phyloP scores from a whole-genome alignment of 805 yeast genomes.

The Grigorovia humatica region DNA sequence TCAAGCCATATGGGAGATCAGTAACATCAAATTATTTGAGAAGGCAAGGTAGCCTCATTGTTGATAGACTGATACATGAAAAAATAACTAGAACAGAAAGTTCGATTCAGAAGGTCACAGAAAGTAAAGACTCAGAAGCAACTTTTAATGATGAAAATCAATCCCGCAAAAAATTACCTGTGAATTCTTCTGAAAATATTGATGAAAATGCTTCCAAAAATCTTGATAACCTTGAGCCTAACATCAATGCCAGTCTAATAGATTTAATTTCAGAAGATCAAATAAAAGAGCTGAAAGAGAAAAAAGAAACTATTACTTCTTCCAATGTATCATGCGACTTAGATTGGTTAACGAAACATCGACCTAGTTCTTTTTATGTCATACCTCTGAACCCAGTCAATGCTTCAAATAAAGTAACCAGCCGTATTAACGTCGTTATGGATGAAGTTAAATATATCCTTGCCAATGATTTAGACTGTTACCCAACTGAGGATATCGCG shows the following conservation, averaged over 20 bases:
- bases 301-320: neutral
- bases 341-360: neutral
- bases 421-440: neutral
- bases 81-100: neutral
- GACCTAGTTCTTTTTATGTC: neutral
- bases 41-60: neutral
- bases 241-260: neutral
- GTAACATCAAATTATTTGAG: neutral
- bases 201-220: neutral
- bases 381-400: neutral
- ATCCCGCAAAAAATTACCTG: too few relatives aligned
- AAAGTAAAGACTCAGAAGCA: too few relatives aligned
- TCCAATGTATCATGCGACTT: neutral
- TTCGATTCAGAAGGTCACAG: too few relatives aligned
- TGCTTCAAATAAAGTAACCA: neutral
- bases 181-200: neutral
- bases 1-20: constrained; percentile 3
- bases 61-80: neutral
- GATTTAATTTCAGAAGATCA: neutral
- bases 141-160: too few relatives aligned
- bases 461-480: neutral
- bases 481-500: neutral
- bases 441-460: neutral
- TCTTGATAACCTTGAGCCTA: neutral
- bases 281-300: too few relatives aligned